Evolutionary conservation across 371 early-diverging fungal genomes (phyloP).

Genomic region (Rhizopus arrhizus): DNA sequence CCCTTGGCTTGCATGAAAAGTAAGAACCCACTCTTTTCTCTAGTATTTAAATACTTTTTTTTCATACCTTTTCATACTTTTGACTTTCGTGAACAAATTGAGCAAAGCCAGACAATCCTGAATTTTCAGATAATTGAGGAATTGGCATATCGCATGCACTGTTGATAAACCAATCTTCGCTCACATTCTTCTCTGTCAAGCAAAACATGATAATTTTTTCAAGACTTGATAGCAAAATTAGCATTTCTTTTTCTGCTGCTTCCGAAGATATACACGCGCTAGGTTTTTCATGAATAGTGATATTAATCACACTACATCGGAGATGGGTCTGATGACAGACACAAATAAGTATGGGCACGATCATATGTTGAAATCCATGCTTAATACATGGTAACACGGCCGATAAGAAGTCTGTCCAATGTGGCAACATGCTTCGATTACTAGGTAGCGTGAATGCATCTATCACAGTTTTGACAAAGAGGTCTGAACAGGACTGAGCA

Average conservation of each 20-base stretch:
- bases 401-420: conserved; percentile 79
- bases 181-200: conserved; percentile 49
- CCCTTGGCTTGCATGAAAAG: conserved; percentile 39
- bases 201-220: conserved; percentile 68
- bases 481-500: conserved; percentile 44
- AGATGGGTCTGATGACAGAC: conserved; percentile 65
- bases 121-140: conserved; percentile 23
- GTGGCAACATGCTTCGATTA: conserved; percentile 70
- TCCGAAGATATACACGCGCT: conserved; percentile 3
- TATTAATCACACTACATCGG: conserved; percentile 43
- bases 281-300: conserved; percentile 38
- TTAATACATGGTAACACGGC: conserved; percentile 64
- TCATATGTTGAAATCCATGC: conserved; percentile 59
- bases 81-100: conserved; percentile 36
- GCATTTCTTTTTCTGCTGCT: conserved; percentile 55
- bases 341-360: conserved; percentile 66
- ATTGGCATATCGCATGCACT: conserved; percentile 19
- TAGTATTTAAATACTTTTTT: not conserved
- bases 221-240: conserved; percentile 64
- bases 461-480: conserved; percentile 64
- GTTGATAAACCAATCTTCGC: conserved; percentile 39
- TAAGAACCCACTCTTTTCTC: not conserved
- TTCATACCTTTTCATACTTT: conserved; percentile 24
- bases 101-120: conserved; percentile 34
- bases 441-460: conserved; percentile 60